These are phyloP conservation scores for Colletotrichum theobromicola DNA, from an alignment of 2,329 filamentous ascomycete species.

Conservation along the genomic window DNA sequence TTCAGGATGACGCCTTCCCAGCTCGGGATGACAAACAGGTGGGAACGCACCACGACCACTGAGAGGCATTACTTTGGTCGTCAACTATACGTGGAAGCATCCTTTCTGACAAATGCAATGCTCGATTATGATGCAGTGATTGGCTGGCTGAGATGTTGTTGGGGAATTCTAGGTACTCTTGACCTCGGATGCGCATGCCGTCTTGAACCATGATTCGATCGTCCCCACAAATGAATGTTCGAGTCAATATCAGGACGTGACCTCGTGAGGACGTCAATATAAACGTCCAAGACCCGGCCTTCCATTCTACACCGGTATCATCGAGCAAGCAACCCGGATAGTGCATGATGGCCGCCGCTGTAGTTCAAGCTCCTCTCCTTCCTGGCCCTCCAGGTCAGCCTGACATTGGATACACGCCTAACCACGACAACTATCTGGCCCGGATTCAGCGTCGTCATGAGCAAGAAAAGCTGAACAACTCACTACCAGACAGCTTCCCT, in stretches of 20 bases:
- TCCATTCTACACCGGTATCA: not conserved
- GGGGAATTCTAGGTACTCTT: not conserved
- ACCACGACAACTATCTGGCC: slow-evolving; percentile 57
- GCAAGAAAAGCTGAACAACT: slow-evolving; percentile 41
- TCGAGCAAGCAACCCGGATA: not conserved
- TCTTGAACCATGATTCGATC: not conserved
- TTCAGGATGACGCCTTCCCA: slow-evolving; percentile 6
- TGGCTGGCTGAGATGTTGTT: not conserved
- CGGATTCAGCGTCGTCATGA: slow-evolving; percentile 50
- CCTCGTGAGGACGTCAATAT: not conserved
- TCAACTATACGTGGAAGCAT: not conserved
- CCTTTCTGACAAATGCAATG: slow-evolving; percentile 3
- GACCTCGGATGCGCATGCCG: not conserved
- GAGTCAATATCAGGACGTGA: not conserved
- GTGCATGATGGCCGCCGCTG: slow-evolving; percentile 23
- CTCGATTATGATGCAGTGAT: not conserved
- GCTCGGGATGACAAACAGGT: not conserved
- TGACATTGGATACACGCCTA: slow-evolving; percentile 63
- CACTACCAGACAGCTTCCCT: slow-evolving; percentile 57
- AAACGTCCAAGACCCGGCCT: not conserved
- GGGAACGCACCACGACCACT: not conserved
- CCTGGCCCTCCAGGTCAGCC: slow-evolving; percentile 51
- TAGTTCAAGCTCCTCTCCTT: slow-evolving; percentile 9
- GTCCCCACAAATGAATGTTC: not conserved
- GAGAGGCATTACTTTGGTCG: not conserved